These are phyloP conservation scores for Boletus rex-veris DNA, from an alignment of 768 basidiomycete genomes.

Conservation along the genomic window DNA sequence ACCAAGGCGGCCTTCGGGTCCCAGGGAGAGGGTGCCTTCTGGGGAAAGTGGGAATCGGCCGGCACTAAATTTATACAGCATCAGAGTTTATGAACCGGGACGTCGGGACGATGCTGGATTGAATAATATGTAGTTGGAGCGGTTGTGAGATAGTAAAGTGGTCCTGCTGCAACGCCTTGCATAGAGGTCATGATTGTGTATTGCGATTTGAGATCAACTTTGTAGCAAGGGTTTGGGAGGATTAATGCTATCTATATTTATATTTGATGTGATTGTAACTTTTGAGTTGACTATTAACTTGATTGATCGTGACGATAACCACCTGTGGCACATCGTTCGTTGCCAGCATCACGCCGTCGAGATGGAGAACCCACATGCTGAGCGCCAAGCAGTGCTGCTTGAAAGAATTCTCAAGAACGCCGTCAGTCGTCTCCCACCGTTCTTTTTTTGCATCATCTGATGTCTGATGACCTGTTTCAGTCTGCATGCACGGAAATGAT, in stretches of 20 bases:
- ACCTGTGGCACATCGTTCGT: neutral
- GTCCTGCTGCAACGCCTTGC: conserved; percentile 20
- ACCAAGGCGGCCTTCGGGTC: conserved; percentile 33
- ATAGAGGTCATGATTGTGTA: neutral
- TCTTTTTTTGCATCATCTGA: neutral
- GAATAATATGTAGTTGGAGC: neutral
- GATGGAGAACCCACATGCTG: conserved; percentile 97
- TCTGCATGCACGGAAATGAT: conserved; percentile 93
- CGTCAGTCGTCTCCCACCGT: conserved; percentile 40
- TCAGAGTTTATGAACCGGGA: conserved; percentile 8
- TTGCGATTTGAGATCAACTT: neutral
- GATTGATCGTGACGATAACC: conserved; percentile 2
- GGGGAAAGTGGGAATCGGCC: conserved; percentile 18
- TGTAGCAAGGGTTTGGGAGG: conserved; percentile 20
- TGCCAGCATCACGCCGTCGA: conserved; percentile 7
- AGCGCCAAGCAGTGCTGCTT: conserved; percentile 84
- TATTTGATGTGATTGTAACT: neutral
- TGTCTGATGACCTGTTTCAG: conserved; percentile 41
- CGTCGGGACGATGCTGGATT: neutral
- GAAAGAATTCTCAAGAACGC: conserved; percentile 90
- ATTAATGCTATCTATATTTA: neutral
- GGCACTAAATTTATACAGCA: conserved; percentile 15
- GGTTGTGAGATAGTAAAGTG: neutral
- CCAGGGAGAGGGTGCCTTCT: conserved; percentile 22
- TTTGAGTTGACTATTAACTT: neutral